Evolutionary conservation across 2,329 filamentous ascomycete species (phyloP).

Genomic region (Emmonsia crescens): DNA sequence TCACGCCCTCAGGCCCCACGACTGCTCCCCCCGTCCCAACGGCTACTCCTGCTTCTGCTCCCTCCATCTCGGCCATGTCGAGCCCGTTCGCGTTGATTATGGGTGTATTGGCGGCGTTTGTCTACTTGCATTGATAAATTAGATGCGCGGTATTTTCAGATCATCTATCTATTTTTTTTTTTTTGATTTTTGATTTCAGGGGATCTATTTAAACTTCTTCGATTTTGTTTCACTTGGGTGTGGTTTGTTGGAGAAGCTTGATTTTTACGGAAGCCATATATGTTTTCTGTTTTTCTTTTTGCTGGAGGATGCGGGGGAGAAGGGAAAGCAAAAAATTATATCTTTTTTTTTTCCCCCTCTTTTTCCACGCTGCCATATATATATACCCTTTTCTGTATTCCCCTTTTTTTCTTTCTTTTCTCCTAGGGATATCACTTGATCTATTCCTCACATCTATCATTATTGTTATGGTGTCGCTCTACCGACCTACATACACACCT

Average conservation of each 20-base stretch:
- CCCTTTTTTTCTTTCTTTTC: not conserved
- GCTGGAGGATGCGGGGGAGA: not conserved
- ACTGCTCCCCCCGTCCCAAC: conserved; percentile 13
- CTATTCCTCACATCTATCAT: not conserved
- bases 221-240: too few species aligned
- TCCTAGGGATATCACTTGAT: not conserved
- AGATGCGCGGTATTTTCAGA: not conserved
- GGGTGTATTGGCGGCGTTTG: conserved; percentile 24
- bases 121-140: conserved; percentile 21
- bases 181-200: not conserved
- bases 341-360: not conserved
- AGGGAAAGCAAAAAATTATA: too few species aligned
- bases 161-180: not conserved
- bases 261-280: too few species aligned
- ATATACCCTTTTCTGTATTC: not conserved
- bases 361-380: not conserved
- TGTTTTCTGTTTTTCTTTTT: not conserved
- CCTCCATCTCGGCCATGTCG: conserved; percentile 16
- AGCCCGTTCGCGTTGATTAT: conserved; percentile 23
- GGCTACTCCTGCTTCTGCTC: conserved; percentile 14
- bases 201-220: not conserved
- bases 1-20: conserved; percentile 15
- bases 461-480: not conserved
- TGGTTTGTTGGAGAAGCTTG: too few species aligned
- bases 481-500: not conserved